phyloP scores from a whole-genome alignment of 192 early-diverging fungal species.

The Oehlia diaphana region DNA sequence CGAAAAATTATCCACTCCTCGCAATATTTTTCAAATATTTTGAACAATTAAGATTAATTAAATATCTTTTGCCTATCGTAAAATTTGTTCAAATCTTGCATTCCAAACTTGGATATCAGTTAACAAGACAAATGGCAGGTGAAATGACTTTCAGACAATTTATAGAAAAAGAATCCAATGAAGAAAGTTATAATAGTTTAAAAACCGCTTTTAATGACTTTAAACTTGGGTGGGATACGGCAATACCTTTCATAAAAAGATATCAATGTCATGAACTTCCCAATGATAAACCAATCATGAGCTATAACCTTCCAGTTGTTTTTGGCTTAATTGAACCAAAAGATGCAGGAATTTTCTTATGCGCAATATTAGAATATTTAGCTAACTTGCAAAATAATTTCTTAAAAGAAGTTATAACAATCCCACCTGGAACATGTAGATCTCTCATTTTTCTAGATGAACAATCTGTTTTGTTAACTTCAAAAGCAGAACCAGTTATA shows the following conservation, averaged over 20 bases:
- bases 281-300: neutral
- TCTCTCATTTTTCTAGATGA: slow-evolving; percentile 4
- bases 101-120: neutral
- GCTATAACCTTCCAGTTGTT: neutral
- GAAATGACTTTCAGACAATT: neutral
- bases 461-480: neutral
- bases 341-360: neutral
- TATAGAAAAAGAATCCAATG: neutral
- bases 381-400: slow-evolving; percentile 14
- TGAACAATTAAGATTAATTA: neutral
- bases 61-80: neutral
- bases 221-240: neutral
- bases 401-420: slow-evolving; percentile 2
- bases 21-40: neutral
- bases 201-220: neutral
- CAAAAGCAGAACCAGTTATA: neutral
- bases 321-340: neutral
- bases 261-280: slow-evolving; percentile 1
- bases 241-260: neutral
- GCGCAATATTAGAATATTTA: neutral
- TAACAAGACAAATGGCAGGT: neutral
- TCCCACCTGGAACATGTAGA: neutral
- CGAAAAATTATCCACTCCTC: neutral
- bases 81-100: neutral
- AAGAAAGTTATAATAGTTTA: neutral